Percentiles rank a stretch among this genome's conserved stretches.
phyloP scores from a whole-genome alignment of 345 rosid genomes.

The Camelina hispida region DNA sequence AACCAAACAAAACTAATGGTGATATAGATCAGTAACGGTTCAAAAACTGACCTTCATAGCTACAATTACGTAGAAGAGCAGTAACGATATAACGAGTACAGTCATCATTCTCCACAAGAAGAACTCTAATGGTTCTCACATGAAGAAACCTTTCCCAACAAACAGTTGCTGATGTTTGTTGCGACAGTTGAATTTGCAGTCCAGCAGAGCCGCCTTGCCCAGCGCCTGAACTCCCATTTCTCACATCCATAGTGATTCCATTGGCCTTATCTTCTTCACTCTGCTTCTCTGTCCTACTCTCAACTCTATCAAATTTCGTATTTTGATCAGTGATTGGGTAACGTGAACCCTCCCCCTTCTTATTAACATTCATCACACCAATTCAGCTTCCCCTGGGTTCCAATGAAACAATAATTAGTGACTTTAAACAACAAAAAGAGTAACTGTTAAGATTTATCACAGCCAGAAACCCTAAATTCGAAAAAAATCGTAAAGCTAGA shows the following conservation, averaged over 20 bases:
- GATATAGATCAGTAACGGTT: conserved; percentile 10
- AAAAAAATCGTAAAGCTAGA: conserved; percentile 7
- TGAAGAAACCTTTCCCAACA: conserved; percentile 87
- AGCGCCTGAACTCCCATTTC: conserved; percentile 46
- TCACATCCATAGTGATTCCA: conserved; percentile 46
- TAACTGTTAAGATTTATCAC: no score
- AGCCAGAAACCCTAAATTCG: conserved; percentile 49
- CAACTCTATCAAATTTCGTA: conserved; percentile 40
- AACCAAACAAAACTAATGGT: neutral
- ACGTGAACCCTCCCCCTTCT: conserved; percentile 47
- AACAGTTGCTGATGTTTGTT: conserved; percentile 51
- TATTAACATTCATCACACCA: conserved; percentile 60
- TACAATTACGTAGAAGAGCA: conserved; percentile 83
- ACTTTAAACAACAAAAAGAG: no score
- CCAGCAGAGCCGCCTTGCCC: conserved; percentile 37
- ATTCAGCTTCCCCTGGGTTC: no score
- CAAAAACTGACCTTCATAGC: conserved; percentile 68
- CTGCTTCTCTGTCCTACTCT: conserved; percentile 34
- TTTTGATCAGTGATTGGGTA: conserved; percentile 43
- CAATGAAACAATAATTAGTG: no score
- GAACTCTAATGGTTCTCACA: conserved; percentile 64
- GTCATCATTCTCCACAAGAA: conserved; percentile 80
- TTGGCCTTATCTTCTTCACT: conserved; percentile 46
- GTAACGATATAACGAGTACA: conserved; percentile 81
- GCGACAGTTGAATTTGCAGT: conserved; percentile 54